A percentile compares a stretch with the other conserved stretches of the same genome.
Conservation (phyloP, 306 rosid genomes). For the Malus orientalis region DNA sequence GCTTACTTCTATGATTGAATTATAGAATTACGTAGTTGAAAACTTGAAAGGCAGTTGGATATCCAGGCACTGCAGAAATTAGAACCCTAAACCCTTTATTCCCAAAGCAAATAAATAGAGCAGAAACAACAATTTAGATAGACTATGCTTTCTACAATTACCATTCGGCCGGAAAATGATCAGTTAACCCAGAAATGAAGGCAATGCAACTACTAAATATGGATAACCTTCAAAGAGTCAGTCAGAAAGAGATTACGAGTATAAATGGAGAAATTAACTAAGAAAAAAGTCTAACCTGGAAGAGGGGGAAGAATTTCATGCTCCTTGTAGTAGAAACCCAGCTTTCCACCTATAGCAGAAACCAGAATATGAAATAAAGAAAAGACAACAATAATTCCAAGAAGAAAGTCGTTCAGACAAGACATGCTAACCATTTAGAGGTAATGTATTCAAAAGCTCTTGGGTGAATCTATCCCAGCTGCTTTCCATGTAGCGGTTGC, state of each 20-base stretch:
- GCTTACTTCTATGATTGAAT: neutral
- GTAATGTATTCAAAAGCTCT: conserved; percentile 61
- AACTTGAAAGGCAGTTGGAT: neutral
- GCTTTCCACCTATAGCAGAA: conserved; percentile 57
- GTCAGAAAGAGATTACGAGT: neutral
- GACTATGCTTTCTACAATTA: neutral
- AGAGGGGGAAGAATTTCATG: conserved; percentile 97
- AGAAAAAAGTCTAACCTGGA: conserved; percentile 51
- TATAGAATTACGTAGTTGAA: neutral
- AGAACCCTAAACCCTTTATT: neutral
- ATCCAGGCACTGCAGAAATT: neutral
- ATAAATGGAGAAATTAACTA: neutral
- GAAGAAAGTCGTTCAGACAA: neutral
- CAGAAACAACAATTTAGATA: neutral
- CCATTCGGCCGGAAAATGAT: neutral
- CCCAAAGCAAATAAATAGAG: neutral
- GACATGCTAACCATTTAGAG: conserved; percentile 53
- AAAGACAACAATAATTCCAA: neutral
- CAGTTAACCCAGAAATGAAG: neutral
- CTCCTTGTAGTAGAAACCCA: conserved; percentile 96
- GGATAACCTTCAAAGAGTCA: neutral
- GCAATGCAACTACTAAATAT: neutral
- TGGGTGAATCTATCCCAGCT: conserved; percentile 77
- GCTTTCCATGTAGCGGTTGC: conserved; percentile 56
- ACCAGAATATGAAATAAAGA: conserved; percentile 15